phyloP scores from a whole-genome alignment of 768 basidiomycete species.

The Favolaschia claudopus region DNA sequence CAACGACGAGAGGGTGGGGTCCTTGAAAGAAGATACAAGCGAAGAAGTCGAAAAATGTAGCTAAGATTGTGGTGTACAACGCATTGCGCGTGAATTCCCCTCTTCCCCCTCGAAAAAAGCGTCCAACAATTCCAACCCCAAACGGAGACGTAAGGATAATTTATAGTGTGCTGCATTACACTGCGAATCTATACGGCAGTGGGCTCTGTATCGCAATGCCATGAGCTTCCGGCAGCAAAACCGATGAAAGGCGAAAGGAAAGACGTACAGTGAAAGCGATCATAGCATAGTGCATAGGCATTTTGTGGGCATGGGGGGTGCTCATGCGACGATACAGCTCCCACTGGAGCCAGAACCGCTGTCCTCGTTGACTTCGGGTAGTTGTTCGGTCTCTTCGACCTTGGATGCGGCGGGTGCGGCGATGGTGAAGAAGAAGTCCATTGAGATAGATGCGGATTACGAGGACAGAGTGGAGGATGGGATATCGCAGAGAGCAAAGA shows the following conservation, averaged over 20 bases:
- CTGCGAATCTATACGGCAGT: background rate
- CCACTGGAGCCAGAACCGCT: slow-evolving; percentile 15
- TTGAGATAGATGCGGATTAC: slow-evolving; percentile 8
- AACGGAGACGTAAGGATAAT: slow-evolving; percentile 11
- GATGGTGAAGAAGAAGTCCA: slow-evolving; percentile 24
- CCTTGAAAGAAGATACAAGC: background rate
- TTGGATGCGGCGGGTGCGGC: background rate
- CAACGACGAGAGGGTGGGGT: background rate
- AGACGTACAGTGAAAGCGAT: slow-evolving; percentile 7
- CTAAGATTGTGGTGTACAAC: slow-evolving; percentile 14
- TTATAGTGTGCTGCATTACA: background rate
- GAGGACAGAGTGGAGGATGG: background rate
- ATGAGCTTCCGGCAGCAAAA: background rate
- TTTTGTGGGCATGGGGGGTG: background rate
- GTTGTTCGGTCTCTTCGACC: slow-evolving; percentile 11
- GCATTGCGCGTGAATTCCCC: slow-evolving; percentile 13
- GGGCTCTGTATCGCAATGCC: background rate
- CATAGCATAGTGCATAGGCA: background rate
- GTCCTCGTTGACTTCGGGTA: slow-evolving; percentile 22
- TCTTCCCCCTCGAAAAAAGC: too few relatives aligned
- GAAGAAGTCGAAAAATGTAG: slow-evolving; percentile 10
- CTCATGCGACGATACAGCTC: slow-evolving; percentile 18
- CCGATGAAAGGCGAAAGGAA: background rate
- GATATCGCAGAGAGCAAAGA: background rate
- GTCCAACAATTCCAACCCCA: slow-evolving; percentile 18